Conservation (phyloP, 768 basidiomycete genomes). For the Paxillus involutus region DNA sequence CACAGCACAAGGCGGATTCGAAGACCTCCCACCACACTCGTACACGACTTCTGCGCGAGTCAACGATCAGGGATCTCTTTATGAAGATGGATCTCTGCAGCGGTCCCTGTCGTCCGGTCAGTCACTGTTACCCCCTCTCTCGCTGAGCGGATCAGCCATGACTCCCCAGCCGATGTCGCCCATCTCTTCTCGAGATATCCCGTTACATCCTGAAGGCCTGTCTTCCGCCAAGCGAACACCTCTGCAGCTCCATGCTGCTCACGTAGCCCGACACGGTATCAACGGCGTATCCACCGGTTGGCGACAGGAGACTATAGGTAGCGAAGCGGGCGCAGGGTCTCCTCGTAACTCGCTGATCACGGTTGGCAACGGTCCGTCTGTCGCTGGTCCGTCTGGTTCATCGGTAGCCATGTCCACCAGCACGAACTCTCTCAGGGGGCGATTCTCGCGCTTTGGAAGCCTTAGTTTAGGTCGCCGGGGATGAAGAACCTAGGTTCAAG, state of each 20-base stretch:
- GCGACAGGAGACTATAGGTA: conserved; percentile 47
- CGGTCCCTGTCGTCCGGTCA: conserved; percentile 48
- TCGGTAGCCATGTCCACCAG: conserved; percentile 64
- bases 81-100: conserved; percentile 47
- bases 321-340: conserved; percentile 48
- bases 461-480: conserved; percentile 51
- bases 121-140: conserved; percentile 41
- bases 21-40: conserved; percentile 43
- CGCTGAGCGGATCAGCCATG: conserved; percentile 45
- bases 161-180: conserved; percentile 47
- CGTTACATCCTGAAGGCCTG: conserved; percentile 5
- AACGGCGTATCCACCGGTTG: conserved; percentile 79
- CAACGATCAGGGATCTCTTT: conserved; percentile 47
- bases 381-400: conserved; percentile 42
- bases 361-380: conserved; percentile 50
- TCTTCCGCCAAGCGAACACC: conserved; percentile 60
- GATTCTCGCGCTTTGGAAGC: conserved; percentile 77
- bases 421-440: conserved; percentile 66
- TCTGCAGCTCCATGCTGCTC: conserved; percentile 76
- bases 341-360: conserved; percentile 77
- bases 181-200: conserved; percentile 27
- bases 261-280: conserved; percentile 81
- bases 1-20: conserved; percentile 55
- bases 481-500: neutral
- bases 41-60: conserved; percentile 34